Evolutionary conservation across 140 eudicot species (phyloP), one percentile per base, ranked within the genome.

Genomic region (Senecio squalidus): DNA sequence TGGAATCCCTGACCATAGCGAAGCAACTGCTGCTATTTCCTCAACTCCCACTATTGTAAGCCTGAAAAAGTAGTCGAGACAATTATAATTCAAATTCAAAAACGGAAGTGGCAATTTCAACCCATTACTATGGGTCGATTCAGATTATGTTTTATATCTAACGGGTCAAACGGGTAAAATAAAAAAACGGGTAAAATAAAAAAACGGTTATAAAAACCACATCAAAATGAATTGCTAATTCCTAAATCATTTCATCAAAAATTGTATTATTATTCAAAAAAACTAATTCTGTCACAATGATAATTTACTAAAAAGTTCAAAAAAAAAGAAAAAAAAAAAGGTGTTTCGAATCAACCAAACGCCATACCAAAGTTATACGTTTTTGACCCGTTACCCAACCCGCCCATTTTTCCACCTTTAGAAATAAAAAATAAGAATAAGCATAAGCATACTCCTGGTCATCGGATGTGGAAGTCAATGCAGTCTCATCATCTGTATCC

Each of bases 1-100:
- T 0, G 96, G 96, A 69, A 89, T 84, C 50, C 96, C 96, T 2
- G 95, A 78, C 95, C 95, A 84, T 23, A 84, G 55, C 18, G 95
- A 78, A 55, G 95, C 96, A 70, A 89, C 95, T 41, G 79, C 84
- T 25, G 95, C 96, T 68, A 89, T 79, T 23, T 89, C 96, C 66
- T 64, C 81, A 31, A 90, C 79, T 58, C 96, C 96, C 63, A 84
- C 90, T 67, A 84, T 73, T 5, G 45, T 36, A 27, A 72, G 70
- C 60, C 96, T 88, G 65, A 43, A 73, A 47, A 47, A n/a, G n/a
- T 57, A 50, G 14, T 30, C 33, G 30, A 62, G 25, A 41, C 14
- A 44, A 47, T n/a, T n/a, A 55, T 25, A 62, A 28, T 15, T 58
- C 38, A 38, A 14, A 25, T 14, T 28, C 1, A n/a, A 22, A 36